phyloP scores from a whole-genome alignment of 306 rosid genomes.

The Datisca glomerata region DNA sequence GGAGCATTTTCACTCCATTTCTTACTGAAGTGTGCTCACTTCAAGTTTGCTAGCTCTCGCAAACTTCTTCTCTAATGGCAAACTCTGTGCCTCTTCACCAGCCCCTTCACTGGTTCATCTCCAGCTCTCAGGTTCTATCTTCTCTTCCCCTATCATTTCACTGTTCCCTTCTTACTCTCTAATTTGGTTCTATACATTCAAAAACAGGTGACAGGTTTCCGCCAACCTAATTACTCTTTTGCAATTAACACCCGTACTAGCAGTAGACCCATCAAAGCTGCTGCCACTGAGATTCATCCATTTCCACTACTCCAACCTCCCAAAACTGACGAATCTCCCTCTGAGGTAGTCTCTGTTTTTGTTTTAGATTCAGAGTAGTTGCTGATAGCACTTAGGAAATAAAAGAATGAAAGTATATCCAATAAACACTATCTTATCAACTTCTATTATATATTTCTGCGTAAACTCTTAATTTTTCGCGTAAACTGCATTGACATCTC shows the following conservation, averaged over 20 bases:
- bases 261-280: slow-evolving; percentile 44
- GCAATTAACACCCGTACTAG: slow-evolving; percentile 18
- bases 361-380: slow-evolving; percentile 6
- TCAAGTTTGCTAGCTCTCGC: no score
- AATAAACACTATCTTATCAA: neutral
- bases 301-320: slow-evolving; percentile 56
- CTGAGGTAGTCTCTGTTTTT: slow-evolving; percentile 37
- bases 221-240: slow-evolving; percentile 25
- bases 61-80: slow-evolving; percentile 54
- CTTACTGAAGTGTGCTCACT: no score
- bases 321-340: slow-evolving; percentile 32
- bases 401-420: neutral
- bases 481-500: no score
- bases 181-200: slow-evolving; percentile 1
- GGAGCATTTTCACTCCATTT: no score
- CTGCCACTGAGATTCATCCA: slow-evolving; percentile 33
- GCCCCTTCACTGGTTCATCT: slow-evolving; percentile 34
- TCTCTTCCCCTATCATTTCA: slow-evolving; percentile 6
- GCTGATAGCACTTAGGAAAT: neutral
- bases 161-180: neutral
- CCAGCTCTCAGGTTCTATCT: slow-evolving; percentile 44
- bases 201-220: slow-evolving; percentile 37
- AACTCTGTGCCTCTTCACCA: slow-evolving; percentile 49
- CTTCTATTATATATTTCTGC: neutral
- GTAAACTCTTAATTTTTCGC: neutral